Percentiles rank a stretch among this genome's conserved stretches.
These are phyloP conservation scores for Ajuga chamaepitys DNA, from an alignment of 257 asterid genomes.

Conservation along the genomic window DNA sequence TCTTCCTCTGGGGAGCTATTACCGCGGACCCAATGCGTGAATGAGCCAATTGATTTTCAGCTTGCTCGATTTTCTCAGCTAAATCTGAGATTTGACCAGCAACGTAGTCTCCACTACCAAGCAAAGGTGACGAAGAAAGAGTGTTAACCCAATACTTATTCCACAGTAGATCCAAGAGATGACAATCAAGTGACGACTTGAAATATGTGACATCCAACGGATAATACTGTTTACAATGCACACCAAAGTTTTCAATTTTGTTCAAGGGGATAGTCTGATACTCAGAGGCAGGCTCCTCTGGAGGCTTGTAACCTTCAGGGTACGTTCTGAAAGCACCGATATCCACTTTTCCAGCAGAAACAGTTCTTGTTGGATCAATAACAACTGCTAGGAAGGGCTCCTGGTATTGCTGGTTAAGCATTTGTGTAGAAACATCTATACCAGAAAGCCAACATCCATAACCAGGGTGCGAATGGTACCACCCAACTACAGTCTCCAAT, in stretches of 20 bases:
- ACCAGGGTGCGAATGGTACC: slow-evolving; percentile 99
- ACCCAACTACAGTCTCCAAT: slow-evolving; percentile 89
- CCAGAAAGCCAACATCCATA: slow-evolving; percentile 99
- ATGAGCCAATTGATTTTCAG: slow-evolving; percentile 88
- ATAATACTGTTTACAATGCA: slow-evolving; percentile 98
- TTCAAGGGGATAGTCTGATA: slow-evolving; percentile 95
- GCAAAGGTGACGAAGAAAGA: slow-evolving; percentile 95
- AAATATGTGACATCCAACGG: slow-evolving; percentile 92
- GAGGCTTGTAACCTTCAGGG: slow-evolving; percentile 93
- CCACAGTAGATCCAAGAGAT: slow-evolving; percentile 92
- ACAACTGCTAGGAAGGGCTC: slow-evolving; percentile 98
- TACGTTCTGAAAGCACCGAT: slow-evolving; percentile 97
- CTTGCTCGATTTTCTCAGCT: slow-evolving; percentile 97
- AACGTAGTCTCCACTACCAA: slow-evolving; percentile 93
- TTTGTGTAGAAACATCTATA: slow-evolving; percentile 90
- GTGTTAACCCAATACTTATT: slow-evolving; percentile 99
- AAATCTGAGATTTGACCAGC: slow-evolving; percentile 97
- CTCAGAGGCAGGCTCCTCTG: slow-evolving; percentile 93
- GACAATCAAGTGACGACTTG: slow-evolving; percentile 90
- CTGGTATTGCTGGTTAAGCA: slow-evolving; percentile 95
- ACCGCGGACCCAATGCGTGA: slow-evolving; percentile 70
- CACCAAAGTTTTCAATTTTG: slow-evolving; percentile 97
- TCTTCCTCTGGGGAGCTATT: slow-evolving; percentile 71
- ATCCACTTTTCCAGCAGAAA: slow-evolving; percentile 97
- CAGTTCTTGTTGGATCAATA: slow-evolving; percentile 96